phyloP scores from a whole-genome alignment of 495 filamentous ascomycete genomes.

The Delitschia confertaspora region DNA sequence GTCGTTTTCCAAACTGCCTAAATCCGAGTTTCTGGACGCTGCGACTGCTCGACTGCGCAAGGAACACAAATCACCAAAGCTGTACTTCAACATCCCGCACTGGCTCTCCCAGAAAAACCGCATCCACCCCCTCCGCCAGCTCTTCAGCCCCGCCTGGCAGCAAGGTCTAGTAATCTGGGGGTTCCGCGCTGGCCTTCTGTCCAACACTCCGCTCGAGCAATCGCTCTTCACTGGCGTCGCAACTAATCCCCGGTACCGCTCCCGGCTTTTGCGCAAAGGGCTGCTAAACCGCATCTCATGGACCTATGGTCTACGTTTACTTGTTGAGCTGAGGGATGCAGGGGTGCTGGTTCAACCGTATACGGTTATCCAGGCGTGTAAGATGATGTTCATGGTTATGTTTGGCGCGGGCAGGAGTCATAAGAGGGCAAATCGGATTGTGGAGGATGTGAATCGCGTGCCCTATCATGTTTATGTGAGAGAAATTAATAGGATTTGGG shows the following conservation, averaged over 20 bases:
- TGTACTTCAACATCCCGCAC: conserved; percentile 3
- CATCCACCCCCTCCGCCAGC: conserved; percentile 10
- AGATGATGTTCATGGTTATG: conserved; percentile 11
- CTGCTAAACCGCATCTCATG: conserved; percentile 10
- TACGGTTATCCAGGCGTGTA: conserved; percentile 19
- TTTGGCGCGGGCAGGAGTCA: conserved; percentile 12
- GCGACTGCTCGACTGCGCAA: conserved; percentile 3
- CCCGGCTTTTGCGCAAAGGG: not conserved
- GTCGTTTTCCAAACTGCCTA: conserved; percentile 3
- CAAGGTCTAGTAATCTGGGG: conserved; percentile 23
- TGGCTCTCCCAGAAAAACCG: not conserved
- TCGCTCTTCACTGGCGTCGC: conserved; percentile 2
- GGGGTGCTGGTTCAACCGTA: conserved; percentile 11
- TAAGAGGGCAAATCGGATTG: conserved; percentile 16
- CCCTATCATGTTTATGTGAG: conserved; percentile 11
- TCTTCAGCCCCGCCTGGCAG: conserved; percentile 14
- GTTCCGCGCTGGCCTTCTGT: conserved; percentile 16
- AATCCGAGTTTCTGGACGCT: conserved; percentile 1
- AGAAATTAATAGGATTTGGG: conserved; percentile 19
- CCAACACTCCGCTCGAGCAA: conserved; percentile 12
- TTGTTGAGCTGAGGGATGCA: conserved; percentile 18
- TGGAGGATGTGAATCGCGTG: conserved; percentile 5
- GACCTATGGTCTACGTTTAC: conserved; percentile 13
- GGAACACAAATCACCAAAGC: not conserved
- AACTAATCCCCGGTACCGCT: conserved; percentile 1